A percentile compares a stretch with the other conserved stretches of the same genome.
These are phyloP conservation scores for Daldinia concentrica DNA, from an alignment of 495 filamentous ascomycete species.

Conservation along the genomic window DNA sequence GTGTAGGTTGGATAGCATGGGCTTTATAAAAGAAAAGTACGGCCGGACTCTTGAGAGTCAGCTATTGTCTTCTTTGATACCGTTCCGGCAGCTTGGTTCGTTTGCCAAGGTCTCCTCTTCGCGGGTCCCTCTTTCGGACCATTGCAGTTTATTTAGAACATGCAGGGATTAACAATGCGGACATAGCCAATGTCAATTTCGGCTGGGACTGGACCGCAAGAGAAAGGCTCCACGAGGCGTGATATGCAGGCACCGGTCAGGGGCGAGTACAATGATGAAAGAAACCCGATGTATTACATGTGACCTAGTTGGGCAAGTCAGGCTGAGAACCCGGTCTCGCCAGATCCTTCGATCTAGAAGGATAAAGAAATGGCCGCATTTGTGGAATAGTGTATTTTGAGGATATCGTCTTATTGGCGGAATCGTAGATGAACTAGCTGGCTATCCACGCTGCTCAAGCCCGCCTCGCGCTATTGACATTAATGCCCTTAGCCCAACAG, in stretches of 20 bases:
- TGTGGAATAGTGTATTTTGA: slow-evolving; percentile 22
- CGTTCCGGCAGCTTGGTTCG: slow-evolving; percentile 34
- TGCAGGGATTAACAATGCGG: slow-evolving; percentile 30
- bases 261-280: slow-evolving; percentile 4
- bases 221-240: slow-evolving; percentile 17
- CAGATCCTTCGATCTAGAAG: slow-evolving; percentile 33
- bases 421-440: slow-evolving; percentile 8
- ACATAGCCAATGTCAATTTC: slow-evolving; percentile 26
- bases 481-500: slow-evolving; percentile 25
- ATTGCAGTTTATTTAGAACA: slow-evolving; percentile 32
- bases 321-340: slow-evolving; percentile 13
- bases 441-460: slow-evolving; percentile 9
- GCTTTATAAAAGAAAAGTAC: slow-evolving; percentile 25
- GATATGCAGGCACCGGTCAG: slow-evolving; percentile 32
- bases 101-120: slow-evolving; percentile 27
- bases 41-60: slow-evolving; percentile 9
- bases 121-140: slow-evolving; percentile 12
- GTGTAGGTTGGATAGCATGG: slow-evolving; percentile 7
- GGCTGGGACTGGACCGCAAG: slow-evolving; percentile 24
- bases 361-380: slow-evolving; percentile 15
- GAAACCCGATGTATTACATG: slow-evolving; percentile 8
- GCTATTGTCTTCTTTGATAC: slow-evolving; percentile 16
- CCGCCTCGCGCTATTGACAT: slow-evolving; percentile 29
- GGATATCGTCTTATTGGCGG: slow-evolving; percentile 17
- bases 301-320: slow-evolving; percentile 33